Conservation (phyloP, 345 rosid species). For the Abelmoschus esculentus region DNA sequence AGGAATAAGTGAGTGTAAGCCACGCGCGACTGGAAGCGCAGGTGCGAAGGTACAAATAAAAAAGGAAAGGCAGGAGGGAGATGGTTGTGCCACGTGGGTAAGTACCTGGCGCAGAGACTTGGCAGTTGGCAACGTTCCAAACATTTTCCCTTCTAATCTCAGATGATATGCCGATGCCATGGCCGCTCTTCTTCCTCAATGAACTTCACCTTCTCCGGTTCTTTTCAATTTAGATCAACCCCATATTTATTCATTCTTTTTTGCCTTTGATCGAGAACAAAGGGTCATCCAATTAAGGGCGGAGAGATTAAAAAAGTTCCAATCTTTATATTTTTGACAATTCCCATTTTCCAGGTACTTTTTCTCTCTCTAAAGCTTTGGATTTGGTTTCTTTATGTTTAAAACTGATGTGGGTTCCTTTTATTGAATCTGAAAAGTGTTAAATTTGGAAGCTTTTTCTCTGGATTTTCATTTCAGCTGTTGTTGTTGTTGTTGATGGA, state of each 20-base stretch:
- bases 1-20: too few species aligned
- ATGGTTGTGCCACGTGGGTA: conserved; percentile 55
- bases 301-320: not conserved
- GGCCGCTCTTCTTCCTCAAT: conserved; percentile 3
- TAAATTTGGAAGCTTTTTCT: not conserved
- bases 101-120: conserved; percentile 53
- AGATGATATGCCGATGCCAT: not conserved
- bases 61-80: not conserved
- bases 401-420: conserved; percentile 6
- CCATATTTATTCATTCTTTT: not conserved
- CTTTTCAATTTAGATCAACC: not conserved
- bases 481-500: not conserved
- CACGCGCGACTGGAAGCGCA: not conserved
- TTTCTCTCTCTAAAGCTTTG: not conserved
- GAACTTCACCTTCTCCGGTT: conserved; percentile 5
- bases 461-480: conserved; percentile 9
- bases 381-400: not conserved
- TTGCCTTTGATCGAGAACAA: not conserved
- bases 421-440: conserved; percentile 2
- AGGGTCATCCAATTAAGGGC: not conserved
- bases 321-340: not conserved
- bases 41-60: not conserved
- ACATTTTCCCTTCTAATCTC: not conserved
- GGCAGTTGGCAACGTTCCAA: conserved; percentile 27
- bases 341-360: conserved; percentile 13